Evolutionary conservation across 768 basidiomycete species (phyloP).

Genomic region (Cyathus striatus): DNA sequence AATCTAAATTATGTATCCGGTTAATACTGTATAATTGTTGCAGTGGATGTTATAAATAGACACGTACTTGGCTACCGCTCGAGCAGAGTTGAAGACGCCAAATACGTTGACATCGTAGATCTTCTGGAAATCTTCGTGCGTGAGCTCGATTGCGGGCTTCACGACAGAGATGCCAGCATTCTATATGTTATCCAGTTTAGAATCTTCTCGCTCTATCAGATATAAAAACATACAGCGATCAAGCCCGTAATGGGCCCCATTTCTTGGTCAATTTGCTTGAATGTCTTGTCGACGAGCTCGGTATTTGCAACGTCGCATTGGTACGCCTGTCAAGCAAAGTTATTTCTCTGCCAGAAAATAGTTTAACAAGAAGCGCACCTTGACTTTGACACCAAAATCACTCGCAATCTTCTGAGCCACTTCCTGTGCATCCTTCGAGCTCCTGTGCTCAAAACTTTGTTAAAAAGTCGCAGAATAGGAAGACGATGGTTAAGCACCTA

Average conservation of each 20-base stretch:
- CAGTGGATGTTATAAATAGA: not conserved
- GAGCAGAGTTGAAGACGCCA: slow-evolving; percentile 61
- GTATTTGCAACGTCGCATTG: slow-evolving; percentile 56
- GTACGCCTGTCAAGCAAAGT: slow-evolving; percentile 37
- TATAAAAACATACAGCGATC: slow-evolving; percentile 39
- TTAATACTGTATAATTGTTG: not conserved
- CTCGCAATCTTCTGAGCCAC: slow-evolving; percentile 42
- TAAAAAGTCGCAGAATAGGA: too few species aligned
- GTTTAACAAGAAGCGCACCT: slow-evolving; percentile 19
- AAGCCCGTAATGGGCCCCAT: slow-evolving; percentile 45
- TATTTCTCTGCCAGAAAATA: not conserved
- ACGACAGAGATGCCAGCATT: slow-evolving; percentile 61
- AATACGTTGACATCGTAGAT: slow-evolving; percentile 59
- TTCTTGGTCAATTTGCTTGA: slow-evolving; percentile 44
- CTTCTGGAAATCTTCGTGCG: slow-evolving; percentile 45
- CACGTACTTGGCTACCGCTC: slow-evolving; percentile 53
- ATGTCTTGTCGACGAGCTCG: slow-evolving; percentile 34
- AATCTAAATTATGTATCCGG: slow-evolving; percentile 26
- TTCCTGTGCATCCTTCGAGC: slow-evolving; percentile 39
- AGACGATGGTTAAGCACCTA: too few species aligned
- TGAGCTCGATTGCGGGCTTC: slow-evolving; percentile 56
- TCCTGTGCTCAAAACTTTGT: too few species aligned
- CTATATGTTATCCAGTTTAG: slow-evolving; percentile 18
- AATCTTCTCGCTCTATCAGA: not conserved
- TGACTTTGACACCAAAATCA: slow-evolving; percentile 36